Evolutionary conservation across 371 early-diverging fungal genomes (phyloP), one percentile per base, ranked within the genome.

Genomic region (Mucor ambiguus): DNA sequence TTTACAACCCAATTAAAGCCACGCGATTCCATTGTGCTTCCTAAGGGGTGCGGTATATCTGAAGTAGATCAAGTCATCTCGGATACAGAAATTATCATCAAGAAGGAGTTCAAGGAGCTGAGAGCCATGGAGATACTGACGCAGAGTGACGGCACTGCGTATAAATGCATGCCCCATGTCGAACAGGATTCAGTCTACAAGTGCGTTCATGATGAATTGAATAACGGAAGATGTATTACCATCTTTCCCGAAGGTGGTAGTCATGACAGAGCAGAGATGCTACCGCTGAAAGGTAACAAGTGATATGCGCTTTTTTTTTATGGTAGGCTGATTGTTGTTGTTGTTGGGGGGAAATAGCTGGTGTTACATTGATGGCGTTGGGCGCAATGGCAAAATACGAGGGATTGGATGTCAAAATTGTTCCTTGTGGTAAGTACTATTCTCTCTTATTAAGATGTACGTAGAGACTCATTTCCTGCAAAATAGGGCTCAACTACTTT

Each of bases 161-260:
- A 80, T 78, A 92, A 90, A 72, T 78, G 86, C 57, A 73, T 85
- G n/a, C 97, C 97, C 20, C 91, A 91, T 64, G 80, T 97, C 57
- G 93, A 97, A 67, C 96, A 97, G 75, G 69, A 77, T 58, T 79
- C 83, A 14, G 92, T 97, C 75, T 97, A 94, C 76, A 73, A 77
- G 28, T 76, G 84, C 9, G 98, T 97, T 12, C 87, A 89, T 67
- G 84, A 89, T 9, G 86, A 90, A 14, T 77, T 97, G 43, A 81
- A 87, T 61, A 73, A 76, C 20, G 92, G 92, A 46, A 88, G 87
- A 20, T 92, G 94, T 68, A 88, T 97, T 14, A 96, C 96, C 7
- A 97, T 97, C 66, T 97, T 97, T 75, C 98, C 98, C 1, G 98
- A 97, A 72, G 97, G 98, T 55, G 97, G 97, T 7, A 90, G 90